Conservation (phyloP, 2,329 filamentous ascomycete species). For the Leptographium flavum region DNA sequence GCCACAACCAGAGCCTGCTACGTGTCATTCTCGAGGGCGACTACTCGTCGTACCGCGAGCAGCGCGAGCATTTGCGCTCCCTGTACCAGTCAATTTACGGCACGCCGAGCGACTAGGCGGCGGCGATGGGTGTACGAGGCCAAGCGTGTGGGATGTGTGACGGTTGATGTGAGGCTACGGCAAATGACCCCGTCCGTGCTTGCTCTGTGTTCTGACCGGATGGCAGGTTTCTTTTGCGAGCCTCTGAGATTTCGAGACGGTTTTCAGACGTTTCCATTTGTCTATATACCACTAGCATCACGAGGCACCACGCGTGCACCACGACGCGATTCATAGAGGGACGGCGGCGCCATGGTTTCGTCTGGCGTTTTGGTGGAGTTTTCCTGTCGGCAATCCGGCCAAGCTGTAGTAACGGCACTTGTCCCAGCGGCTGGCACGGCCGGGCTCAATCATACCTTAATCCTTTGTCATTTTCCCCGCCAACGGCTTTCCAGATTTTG, state of each 20-base stretch:
- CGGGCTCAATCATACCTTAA: too few species aligned
- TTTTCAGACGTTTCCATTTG: not conserved
- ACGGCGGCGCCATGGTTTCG: not conserved
- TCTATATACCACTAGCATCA: not conserved
- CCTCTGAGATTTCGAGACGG: not conserved
- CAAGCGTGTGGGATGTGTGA: too few species aligned
- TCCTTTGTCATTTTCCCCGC: not conserved
- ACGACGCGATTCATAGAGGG: not conserved
- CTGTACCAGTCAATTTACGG: constrained; percentile 30
- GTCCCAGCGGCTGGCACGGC: not conserved
- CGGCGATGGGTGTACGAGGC: not conserved
- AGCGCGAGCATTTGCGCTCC: constrained; percentile 48
- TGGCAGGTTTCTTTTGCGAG: too few species aligned
- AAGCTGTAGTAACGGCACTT: not conserved
- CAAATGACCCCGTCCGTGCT: not conserved
- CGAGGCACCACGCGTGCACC: too few species aligned
- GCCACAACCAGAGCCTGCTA: constrained; percentile 43
- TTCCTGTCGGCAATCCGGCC: not conserved
- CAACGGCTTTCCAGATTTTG: too few species aligned
- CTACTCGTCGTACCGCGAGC: constrained; percentile 58
- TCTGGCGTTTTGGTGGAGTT: not conserved
- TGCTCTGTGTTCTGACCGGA: not conserved
- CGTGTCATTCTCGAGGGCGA: constrained; percentile 61
- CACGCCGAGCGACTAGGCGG: not conserved
- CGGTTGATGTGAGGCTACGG: not conserved